Conservation (phyloP, 2,329 filamentous ascomycete genomes). For the Trematosphaeria pertusa region DNA sequence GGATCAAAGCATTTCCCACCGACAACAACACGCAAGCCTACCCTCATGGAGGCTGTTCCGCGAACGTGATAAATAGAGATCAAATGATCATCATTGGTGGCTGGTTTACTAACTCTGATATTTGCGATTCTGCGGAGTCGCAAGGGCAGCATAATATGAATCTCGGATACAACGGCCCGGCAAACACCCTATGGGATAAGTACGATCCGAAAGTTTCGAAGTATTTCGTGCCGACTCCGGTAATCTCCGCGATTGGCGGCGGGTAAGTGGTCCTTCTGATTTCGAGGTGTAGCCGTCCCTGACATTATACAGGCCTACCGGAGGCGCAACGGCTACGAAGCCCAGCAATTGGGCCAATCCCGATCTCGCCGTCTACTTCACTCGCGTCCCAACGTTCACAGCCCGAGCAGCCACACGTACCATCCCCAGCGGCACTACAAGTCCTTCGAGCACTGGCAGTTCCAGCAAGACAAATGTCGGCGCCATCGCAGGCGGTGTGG, state of each 20-base stretch:
- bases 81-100: conserved; percentile 72
- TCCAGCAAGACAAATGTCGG: conserved; percentile 38
- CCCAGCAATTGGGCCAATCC: conserved; percentile 59
- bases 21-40: conserved; percentile 49
- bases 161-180: conserved; percentile 58
- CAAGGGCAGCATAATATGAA: conserved; percentile 66
- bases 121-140: conserved; percentile 61
- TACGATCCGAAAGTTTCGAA: conserved; percentile 58
- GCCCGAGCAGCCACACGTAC: conserved; percentile 60
- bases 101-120: conserved; percentile 57
- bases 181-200: conserved; percentile 59
- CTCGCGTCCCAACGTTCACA: conserved; percentile 55
- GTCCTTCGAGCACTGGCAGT: conserved; percentile 12
- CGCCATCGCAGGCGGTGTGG: conserved; percentile 50
- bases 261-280: conserved; percentile 32
- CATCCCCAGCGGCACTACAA: conserved; percentile 37
- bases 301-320: conserved; percentile 48
- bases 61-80: conserved; percentile 62
- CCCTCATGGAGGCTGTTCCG: conserved; percentile 63
- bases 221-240: conserved; percentile 62
- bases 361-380: conserved; percentile 63
- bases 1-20: conserved; percentile 63
- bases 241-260: conserved; percentile 57
- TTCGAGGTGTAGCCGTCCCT: conserved; percentile 15
- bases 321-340: conserved; percentile 61